Evolutionary conservation across 2,329 filamentous ascomycete species (phyloP).

Genomic region (Colletotrichum lentis): DNA sequence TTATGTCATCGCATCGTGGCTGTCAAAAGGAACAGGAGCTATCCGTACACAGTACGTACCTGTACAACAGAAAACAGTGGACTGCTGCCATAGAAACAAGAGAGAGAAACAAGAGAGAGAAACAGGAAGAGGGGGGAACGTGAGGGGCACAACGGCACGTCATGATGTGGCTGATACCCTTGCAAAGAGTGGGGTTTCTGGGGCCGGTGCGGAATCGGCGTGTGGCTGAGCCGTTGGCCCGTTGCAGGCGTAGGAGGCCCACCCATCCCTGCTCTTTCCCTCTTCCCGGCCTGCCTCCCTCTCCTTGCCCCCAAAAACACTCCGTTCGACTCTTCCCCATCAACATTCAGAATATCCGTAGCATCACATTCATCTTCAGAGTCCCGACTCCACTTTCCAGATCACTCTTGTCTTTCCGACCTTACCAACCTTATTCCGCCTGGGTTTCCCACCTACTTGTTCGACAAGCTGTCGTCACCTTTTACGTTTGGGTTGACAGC

Average conservation of each 20-base stretch:
- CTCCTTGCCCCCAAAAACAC: not conserved
- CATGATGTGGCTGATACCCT: conserved; percentile 29
- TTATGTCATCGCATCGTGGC: too few species aligned
- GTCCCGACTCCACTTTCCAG: not conserved
- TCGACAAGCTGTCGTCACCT: not conserved
- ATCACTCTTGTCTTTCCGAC: not conserved
- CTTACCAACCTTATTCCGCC: not conserved
- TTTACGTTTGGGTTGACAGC: conserved; percentile 1
- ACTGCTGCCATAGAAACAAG: not conserved
- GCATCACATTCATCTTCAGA: not conserved
- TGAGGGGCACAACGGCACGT: conserved; percentile 24
- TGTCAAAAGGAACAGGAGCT: too few species aligned
- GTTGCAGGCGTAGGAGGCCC: not conserved
- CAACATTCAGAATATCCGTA: not conserved
- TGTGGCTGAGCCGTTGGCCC: conserved; percentile 27
- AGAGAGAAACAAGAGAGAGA: conserved; percentile 3
- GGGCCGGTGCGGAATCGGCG: not conserved
- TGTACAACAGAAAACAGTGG: not conserved
- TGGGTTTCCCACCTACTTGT: too few species aligned
- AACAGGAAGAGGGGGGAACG: conserved; percentile 17
- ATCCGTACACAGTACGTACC: too few species aligned
- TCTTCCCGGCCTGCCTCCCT: not conserved
- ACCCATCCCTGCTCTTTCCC: not conserved
- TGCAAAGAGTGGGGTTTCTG: not conserved
- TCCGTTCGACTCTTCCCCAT: not conserved